Percentiles rank a stretch among this genome's conserved stretches.
Evolutionary conservation across 768 basidiomycete genomes (phyloP).

Genomic region (Termitomyces bulborhizus): DNA sequence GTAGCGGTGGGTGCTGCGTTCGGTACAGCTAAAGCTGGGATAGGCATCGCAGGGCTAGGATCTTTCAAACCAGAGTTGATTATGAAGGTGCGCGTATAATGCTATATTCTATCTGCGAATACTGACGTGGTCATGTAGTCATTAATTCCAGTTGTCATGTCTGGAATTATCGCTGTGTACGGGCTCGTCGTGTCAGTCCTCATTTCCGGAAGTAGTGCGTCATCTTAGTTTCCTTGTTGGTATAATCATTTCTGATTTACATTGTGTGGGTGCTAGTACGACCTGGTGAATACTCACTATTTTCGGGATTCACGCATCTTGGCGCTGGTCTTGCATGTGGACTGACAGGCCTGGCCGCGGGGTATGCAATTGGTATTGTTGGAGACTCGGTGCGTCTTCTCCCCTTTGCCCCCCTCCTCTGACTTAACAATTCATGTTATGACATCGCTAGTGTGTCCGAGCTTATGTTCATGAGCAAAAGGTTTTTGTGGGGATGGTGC

Average conservation of each 20-base stretch:
- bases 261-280: slow-evolving; percentile 42
- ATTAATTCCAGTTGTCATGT: slow-evolving; percentile 96
- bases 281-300: slow-evolving; percentile 67
- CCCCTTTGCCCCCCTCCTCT: neutral
- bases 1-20: slow-evolving; percentile 91
- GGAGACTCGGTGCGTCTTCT: slow-evolving; percentile 74
- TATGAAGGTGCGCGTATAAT: slow-evolving; percentile 71
- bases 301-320: slow-evolving; percentile 87
- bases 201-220: slow-evolving; percentile 61
- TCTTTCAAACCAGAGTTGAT: slow-evolving; percentile 94
- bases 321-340: slow-evolving; percentile 91
- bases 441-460: slow-evolving; percentile 14
- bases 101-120: neutral
- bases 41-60: slow-evolving; percentile 93
- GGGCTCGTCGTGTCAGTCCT: slow-evolving; percentile 94
- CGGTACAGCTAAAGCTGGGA: slow-evolving; percentile 95
- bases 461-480: slow-evolving; percentile 80
- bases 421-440: neutral
- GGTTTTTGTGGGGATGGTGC: slow-evolving; percentile 93
- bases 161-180: slow-evolving; percentile 96
- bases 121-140: slow-evolving; percentile 43
- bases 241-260: slow-evolving; percentile 7
- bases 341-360: slow-evolving; percentile 85
- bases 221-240: neutral
- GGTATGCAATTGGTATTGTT: slow-evolving; percentile 91